Conservation (phyloP, 495 filamentous ascomycete species). For the Daldinia loculata region DNA sequence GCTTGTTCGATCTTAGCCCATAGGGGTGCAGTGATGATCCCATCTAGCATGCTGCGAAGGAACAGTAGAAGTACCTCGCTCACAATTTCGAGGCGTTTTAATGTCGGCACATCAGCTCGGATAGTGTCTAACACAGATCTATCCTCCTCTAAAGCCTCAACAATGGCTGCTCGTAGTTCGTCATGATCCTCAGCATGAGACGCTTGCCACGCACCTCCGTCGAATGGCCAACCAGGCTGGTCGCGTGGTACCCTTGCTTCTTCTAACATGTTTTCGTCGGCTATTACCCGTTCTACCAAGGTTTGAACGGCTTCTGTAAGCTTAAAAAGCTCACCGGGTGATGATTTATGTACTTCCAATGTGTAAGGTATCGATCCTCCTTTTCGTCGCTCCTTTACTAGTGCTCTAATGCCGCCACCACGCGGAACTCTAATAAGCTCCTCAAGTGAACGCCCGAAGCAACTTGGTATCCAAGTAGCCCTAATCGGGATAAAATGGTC, state of each 20-base stretch:
- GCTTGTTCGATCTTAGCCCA: conserved; percentile 76
- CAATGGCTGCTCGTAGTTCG: conserved; percentile 52
- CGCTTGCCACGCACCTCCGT: conserved; percentile 50
- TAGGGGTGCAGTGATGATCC: conserved; percentile 71
- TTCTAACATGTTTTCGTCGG: conserved; percentile 84
- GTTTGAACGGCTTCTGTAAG: conserved; percentile 85
- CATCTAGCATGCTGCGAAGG: conserved; percentile 75
- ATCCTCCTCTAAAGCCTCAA: conserved; percentile 77
- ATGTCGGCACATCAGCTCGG: conserved; percentile 62
- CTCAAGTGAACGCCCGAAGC: conserved; percentile 82
- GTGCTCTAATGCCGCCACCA: conserved; percentile 67
- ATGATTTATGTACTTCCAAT: conserved; percentile 54
- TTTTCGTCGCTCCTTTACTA: conserved; percentile 40
- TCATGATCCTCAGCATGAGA: conserved; percentile 41
- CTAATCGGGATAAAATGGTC: conserved; percentile 90
- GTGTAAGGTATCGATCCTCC: conserved; percentile 55
- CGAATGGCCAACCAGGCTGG: conserved; percentile 79
- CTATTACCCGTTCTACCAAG: conserved; percentile 75
- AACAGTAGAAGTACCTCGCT: conserved; percentile 74
- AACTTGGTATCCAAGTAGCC: conserved; percentile 80
- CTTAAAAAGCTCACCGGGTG: conserved; percentile 85
- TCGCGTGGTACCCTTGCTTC: conserved; percentile 65
- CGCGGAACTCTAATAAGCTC: conserved; percentile 87
- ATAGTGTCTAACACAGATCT: conserved; percentile 65
- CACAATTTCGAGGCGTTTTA: conserved; percentile 75